Percentiles rank a stretch among this genome's conserved stretches.
Conservation (phyloP, 1,284 basidiomycete genomes). For the Xerocomus alliaceus region DNA sequence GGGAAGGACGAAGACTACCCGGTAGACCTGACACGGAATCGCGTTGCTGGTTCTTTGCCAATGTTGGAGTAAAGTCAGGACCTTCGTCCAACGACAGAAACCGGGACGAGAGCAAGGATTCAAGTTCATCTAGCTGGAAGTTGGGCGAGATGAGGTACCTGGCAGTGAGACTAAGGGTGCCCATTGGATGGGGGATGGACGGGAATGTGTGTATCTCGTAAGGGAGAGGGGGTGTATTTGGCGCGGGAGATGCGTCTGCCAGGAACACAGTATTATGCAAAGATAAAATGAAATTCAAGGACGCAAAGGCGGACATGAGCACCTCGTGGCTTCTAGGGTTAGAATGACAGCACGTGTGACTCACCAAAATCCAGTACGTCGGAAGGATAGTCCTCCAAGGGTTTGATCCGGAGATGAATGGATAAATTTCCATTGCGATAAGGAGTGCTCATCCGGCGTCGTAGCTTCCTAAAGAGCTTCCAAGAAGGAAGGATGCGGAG, state of each 20-base stretch:
- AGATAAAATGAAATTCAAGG: conserved; percentile 9
- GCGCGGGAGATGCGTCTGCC: conserved; percentile 51
- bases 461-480: conserved; percentile 69
- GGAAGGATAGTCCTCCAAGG: conserved; percentile 38
- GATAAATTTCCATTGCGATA: conserved; percentile 55
- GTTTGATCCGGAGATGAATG: conserved; percentile 60
- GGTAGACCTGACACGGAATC: conserved; percentile 57
- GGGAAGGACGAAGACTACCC: conserved; percentile 51
- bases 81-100: conserved; percentile 68
- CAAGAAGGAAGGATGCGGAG: conserved; percentile 75
- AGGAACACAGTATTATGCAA: conserved; percentile 12
- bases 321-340: conserved; percentile 37
- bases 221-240: conserved; percentile 51
- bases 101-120: conserved; percentile 73
- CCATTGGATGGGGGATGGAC: conserved; percentile 69
- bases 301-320: conserved; percentile 38
- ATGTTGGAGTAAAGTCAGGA: conserved; percentile 67
- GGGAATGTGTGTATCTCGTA: conserved; percentile 64
- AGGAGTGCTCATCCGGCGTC: conserved; percentile 50
- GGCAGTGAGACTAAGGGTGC: conserved; percentile 63
- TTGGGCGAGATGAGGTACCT: conserved; percentile 69
- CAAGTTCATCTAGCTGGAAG: conserved; percentile 76
- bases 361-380: conserved; percentile 50
- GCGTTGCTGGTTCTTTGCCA: conserved; percentile 60
- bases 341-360: conserved; percentile 30